A percentile compares a stretch with the other conserved stretches of the same genome.
Conservation (phyloP, 2,329 filamentous ascomycete species). For the Cytospora schulzeri region DNA sequence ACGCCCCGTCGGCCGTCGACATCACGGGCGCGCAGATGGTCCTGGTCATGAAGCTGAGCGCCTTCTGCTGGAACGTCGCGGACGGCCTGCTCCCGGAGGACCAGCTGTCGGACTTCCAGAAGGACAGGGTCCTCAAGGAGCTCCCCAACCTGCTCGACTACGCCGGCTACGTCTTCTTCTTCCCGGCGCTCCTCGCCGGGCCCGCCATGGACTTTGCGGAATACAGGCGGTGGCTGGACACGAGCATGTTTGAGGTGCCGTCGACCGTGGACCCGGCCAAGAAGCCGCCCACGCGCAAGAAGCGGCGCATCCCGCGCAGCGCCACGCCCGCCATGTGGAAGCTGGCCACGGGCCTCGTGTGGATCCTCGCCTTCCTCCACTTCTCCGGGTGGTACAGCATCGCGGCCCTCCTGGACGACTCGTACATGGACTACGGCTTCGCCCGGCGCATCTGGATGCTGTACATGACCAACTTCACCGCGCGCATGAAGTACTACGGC, state of each 20-base stretch:
- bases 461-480: slow-evolving; percentile 80
- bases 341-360: slow-evolving; percentile 69
- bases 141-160: slow-evolving; percentile 81
- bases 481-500: slow-evolving; percentile 92
- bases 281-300: slow-evolving; percentile 82
- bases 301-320: slow-evolving; percentile 89
- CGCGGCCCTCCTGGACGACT: slow-evolving; percentile 63
- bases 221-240: slow-evolving; percentile 90
- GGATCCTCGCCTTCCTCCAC: slow-evolving; percentile 78
- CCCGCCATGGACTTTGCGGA: slow-evolving; percentile 95
- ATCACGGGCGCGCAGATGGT: slow-evolving; percentile 98
- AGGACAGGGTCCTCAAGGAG: slow-evolving; percentile 73
- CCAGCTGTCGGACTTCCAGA: slow-evolving; percentile 84
- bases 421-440: slow-evolving; percentile 69
- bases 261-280: slow-evolving; percentile 80
- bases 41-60: slow-evolving; percentile 92
- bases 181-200: slow-evolving; percentile 85
- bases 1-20: slow-evolving; percentile 71
- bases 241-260: slow-evolving; percentile 89
- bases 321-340: slow-evolving; percentile 83
- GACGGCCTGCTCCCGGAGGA: slow-evolving; percentile 81
- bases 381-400: slow-evolving; percentile 69
- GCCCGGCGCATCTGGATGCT: slow-evolving; percentile 74
- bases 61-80: slow-evolving; percentile 97
- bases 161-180: slow-evolving; percentile 90